Conservation (phyloP, 2,329 filamentous ascomycete genomes). For the Epichloe elymi region DNA sequence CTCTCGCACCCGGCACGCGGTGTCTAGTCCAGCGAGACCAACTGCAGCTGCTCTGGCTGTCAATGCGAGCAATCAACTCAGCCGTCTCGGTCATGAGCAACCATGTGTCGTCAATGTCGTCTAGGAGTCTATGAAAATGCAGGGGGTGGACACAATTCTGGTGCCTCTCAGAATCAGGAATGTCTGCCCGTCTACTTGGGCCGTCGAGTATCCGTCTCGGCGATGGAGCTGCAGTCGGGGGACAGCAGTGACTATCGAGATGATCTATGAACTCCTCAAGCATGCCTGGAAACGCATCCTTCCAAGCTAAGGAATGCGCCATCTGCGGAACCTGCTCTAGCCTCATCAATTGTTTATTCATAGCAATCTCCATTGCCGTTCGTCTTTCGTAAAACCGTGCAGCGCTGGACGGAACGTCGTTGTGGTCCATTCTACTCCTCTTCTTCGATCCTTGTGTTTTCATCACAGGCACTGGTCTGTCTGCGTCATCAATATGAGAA, state of each 20-base stretch:
- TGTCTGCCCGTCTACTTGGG: background rate
- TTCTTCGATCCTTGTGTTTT: background rate
- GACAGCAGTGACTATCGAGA: background rate
- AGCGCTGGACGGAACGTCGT: too few species aligned
- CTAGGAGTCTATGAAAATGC: background rate
- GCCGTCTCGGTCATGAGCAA: background rate
- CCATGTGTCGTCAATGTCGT: background rate
- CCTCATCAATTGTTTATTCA: background rate
- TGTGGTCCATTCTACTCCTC: background rate
- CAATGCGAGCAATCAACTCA: background rate
- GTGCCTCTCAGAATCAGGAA: background rate
- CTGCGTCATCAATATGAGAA: background rate
- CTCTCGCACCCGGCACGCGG: background rate
- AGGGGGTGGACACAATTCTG: background rate
- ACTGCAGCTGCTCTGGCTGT: background rate
- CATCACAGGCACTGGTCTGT: background rate
- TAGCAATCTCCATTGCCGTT: background rate
- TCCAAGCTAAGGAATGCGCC: background rate
- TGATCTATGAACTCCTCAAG: constrained; percentile 3
- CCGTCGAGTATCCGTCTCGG: background rate
- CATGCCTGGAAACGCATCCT: background rate
- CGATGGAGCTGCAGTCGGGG: background rate
- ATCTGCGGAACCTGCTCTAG: background rate
- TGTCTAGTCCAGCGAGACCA: background rate
- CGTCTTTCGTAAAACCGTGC: background rate